These are phyloP conservation scores for Tubosaeta brunneosetosa DNA, from an alignment of 768 basidiomycete genomes.

Conservation along the genomic window DNA sequence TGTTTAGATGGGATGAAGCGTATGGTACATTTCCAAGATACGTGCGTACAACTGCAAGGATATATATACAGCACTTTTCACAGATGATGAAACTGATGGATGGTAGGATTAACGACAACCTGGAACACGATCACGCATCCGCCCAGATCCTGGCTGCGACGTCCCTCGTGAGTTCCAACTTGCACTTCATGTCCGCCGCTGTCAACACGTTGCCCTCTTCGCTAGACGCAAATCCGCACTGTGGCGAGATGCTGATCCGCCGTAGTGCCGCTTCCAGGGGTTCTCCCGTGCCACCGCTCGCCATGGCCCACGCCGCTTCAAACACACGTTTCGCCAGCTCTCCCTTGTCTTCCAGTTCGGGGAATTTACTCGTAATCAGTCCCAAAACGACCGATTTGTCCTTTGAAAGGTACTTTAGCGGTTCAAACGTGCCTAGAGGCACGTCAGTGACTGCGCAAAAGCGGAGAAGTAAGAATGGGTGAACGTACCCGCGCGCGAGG, in stretches of 20 bases:
- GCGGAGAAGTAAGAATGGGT: rapidly evolving
- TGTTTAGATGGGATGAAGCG: neutral
- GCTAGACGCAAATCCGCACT: slow-evolving; percentile 49
- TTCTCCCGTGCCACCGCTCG: slow-evolving; percentile 32
- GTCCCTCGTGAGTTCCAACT: slow-evolving; percentile 29
- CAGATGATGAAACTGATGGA: neutral
- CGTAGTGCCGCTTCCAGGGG: slow-evolving; percentile 35
- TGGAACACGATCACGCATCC: slow-evolving; percentile 9
- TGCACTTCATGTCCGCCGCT: slow-evolving; percentile 32
- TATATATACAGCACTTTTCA: neutral
- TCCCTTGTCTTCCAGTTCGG: slow-evolving; percentile 40
- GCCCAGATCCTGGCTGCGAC: slow-evolving; percentile 37
- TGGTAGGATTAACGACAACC: no score
- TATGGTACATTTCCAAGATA: neutral
- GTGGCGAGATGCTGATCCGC: slow-evolving; percentile 43
- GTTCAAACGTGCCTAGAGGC: slow-evolving; percentile 27
- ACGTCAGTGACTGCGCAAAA: neutral
- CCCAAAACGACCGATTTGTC: slow-evolving; percentile 41
- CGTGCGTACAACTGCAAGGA: no score
- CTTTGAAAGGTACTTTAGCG: slow-evolving; percentile 28
- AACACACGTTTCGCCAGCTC: slow-evolving; percentile 37
- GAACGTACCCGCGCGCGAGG: slow-evolving; percentile 38
- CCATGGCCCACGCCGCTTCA: slow-evolving; percentile 40
- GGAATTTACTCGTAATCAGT: slow-evolving; percentile 41
- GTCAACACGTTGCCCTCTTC: slow-evolving; percentile 41